Percentiles rank a stretch among this genome's conserved stretches.
phyloP scores from a whole-genome alignment of 2,329 filamentous ascomycete species.

The Fonsecaea multimorphosa region DNA sequence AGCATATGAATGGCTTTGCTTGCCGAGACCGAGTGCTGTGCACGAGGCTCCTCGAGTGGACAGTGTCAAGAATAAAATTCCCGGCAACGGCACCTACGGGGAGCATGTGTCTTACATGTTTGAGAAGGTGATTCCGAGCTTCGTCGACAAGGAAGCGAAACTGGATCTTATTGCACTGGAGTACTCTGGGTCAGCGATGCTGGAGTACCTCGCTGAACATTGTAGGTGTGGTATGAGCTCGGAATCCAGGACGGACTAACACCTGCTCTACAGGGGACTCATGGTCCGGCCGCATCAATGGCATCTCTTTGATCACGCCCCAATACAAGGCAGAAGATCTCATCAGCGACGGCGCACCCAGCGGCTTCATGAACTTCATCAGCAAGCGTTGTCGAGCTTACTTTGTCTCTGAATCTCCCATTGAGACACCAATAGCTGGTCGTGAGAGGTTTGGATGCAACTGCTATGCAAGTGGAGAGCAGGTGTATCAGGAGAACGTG shows the following conservation, averaged over 20 bases:
- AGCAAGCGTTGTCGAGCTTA: slow-evolving; percentile 67
- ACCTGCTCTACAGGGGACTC: slow-evolving; percentile 43
- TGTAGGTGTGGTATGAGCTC: slow-evolving; percentile 50
- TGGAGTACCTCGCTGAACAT: slow-evolving; percentile 64
- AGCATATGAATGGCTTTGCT: slow-evolving; percentile 59
- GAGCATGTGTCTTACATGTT: slow-evolving; percentile 74
- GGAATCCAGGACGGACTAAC: not conserved
- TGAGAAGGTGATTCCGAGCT: slow-evolving; percentile 59
- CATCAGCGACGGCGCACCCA: slow-evolving; percentile 31
- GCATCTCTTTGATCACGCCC: slow-evolving; percentile 50
- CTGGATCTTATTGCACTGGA: slow-evolving; percentile 76
- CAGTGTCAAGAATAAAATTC: slow-evolving; percentile 64
- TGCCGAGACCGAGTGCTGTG: slow-evolving; percentile 68
- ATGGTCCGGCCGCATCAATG: slow-evolving; percentile 50
- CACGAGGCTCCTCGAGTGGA: slow-evolving; percentile 62
- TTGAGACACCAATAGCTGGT: slow-evolving; percentile 61
- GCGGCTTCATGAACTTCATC: slow-evolving; percentile 45
- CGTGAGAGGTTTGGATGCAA: slow-evolving; percentile 67
- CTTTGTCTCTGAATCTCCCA: slow-evolving; percentile 58
- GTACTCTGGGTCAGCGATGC: slow-evolving; percentile 65
- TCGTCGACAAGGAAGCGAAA: slow-evolving; percentile 58
- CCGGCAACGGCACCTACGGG: slow-evolving; percentile 61
- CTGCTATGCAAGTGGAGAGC: slow-evolving; percentile 71
- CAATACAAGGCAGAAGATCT: slow-evolving; percentile 44
- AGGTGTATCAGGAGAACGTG: slow-evolving; percentile 65